phyloP scores from a whole-genome alignment of 129 eudicot species.

The Kitagawia praeruptora region DNA sequence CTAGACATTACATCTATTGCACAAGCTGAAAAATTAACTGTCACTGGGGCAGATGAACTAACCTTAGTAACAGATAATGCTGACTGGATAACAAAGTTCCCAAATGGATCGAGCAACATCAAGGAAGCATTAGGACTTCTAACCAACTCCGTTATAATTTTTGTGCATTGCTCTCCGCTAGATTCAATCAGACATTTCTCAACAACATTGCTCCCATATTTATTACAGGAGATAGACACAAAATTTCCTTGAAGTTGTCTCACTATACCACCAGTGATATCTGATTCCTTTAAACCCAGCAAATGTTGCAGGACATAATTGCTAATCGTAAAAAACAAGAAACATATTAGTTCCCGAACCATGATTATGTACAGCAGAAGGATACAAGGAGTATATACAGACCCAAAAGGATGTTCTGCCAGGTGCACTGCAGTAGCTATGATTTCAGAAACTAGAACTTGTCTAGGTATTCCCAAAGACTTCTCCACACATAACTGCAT shows the following conservation, averaged over 20 bases:
- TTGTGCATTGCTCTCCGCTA: slow-evolving; percentile 24
- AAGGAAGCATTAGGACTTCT: slow-evolving; percentile 28
- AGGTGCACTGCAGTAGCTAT: slow-evolving; percentile 43
- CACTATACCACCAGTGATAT: slow-evolving; percentile 31
- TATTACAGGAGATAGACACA: slow-evolving; percentile 46
- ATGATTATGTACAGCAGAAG: neutral
- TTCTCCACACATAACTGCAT: slow-evolving; percentile 51
- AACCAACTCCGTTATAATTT: slow-evolving; percentile 45
- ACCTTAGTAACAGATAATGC: slow-evolving; percentile 53
- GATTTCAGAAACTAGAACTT: slow-evolving; percentile 31
- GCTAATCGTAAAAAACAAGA: slow-evolving; percentile 20
- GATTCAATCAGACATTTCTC: slow-evolving; percentile 48
- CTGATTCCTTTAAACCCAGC: slow-evolving; percentile 33
- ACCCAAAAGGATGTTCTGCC: slow-evolving; percentile 78
- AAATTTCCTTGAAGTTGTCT: slow-evolving; percentile 38
- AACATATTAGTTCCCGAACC: slow-evolving; percentile 4
- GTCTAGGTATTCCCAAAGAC: slow-evolving; percentile 30
- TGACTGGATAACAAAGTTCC: slow-evolving; percentile 64
- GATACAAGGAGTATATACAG: neutral
- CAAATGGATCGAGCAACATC: slow-evolving; percentile 60
- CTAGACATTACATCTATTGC: neutral
- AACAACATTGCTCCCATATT: slow-evolving; percentile 67
- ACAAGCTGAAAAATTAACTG: neutral
- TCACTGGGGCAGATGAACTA: slow-evolving; percentile 6
- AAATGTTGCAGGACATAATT: slow-evolving; percentile 81